Percentiles rank a stretch among this genome's conserved stretches.
phyloP scores from a whole-genome alignment of 2,329 filamentous ascomycete genomes.

The Colletotrichum lini region DNA sequence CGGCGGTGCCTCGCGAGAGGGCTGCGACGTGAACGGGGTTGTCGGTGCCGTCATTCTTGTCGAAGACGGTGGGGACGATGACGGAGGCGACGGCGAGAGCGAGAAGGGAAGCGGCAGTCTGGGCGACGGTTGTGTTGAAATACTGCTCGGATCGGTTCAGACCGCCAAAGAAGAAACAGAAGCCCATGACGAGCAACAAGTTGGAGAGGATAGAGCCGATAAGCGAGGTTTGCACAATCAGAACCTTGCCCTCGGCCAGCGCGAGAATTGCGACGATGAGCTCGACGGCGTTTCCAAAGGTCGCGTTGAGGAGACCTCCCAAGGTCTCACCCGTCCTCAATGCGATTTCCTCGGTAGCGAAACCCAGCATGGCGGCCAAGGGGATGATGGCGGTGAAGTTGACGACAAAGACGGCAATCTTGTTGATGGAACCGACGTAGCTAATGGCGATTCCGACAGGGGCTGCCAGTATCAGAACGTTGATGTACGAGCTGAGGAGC shows the following conservation, averaged over 20 bases:
- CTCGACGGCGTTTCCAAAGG: constrained; percentile 91
- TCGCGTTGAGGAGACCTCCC: constrained; percentile 90
- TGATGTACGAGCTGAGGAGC: constrained; percentile 88
- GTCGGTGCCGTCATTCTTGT: constrained; percentile 62
- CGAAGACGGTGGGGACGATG: constrained; percentile 92
- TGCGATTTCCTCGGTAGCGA: constrained; percentile 91
- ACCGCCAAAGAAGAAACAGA: constrained; percentile 92
- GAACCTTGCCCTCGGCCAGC: constrained; percentile 78
- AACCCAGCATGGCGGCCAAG: constrained; percentile 87
- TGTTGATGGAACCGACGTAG: constrained; percentile 69
- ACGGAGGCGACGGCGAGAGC: constrained; percentile 84
- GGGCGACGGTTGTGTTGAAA: constrained; percentile 93
- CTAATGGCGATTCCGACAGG: constrained; percentile 85
- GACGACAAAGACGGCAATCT: constrained; percentile 82
- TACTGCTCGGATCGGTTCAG: constrained; percentile 84
- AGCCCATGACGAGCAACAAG: constrained; percentile 88
- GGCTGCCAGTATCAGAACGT: constrained; percentile 82
- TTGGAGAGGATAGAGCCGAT: constrained; percentile 95
- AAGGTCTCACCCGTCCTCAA: constrained; percentile 86
- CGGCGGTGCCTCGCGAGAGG: constrained; percentile 79
- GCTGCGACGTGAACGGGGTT: constrained; percentile 66
- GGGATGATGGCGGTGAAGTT: constrained; percentile 97
- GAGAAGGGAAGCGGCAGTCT: constrained; percentile 87
- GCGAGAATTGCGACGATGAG: constrained; percentile 92
- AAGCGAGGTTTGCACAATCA: constrained; percentile 93